Conservation (phyloP, 2,329 filamentous ascomycete species). For the Stylonectria norvegica region DNA sequence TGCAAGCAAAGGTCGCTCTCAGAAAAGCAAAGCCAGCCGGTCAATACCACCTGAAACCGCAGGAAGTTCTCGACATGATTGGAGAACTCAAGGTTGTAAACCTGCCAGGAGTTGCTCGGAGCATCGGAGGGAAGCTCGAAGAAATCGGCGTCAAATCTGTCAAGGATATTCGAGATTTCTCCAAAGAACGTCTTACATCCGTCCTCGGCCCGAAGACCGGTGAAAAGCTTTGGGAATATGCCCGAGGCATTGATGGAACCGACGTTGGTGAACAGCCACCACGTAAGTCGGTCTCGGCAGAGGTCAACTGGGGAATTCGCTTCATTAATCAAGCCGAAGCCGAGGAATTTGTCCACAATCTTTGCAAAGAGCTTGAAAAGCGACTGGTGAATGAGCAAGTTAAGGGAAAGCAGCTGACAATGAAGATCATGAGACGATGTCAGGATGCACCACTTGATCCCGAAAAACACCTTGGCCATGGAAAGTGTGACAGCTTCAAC, state of each 20-base stretch:
- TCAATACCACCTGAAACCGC: conserved; percentile 82
- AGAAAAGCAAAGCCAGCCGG: conserved; percentile 92
- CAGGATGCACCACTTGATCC: conserved; percentile 86
- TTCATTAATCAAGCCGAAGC: conserved; percentile 91
- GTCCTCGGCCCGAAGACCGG: conserved; percentile 88
- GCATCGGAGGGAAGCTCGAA: conserved; percentile 81
- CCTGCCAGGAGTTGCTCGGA: conserved; percentile 88
- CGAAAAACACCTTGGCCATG: conserved; percentile 89
- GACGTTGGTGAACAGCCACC: conserved; percentile 84
- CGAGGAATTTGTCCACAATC: conserved; percentile 81
- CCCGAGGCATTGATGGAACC: conserved; percentile 78
- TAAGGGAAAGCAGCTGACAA: conserved; percentile 80
- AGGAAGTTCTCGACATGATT: conserved; percentile 73
- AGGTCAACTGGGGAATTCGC: conserved; percentile 97
- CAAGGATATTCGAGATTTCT: conserved; percentile 73
- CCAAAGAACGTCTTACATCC: conserved; percentile 70
- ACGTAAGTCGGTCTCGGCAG: conserved; percentile 92
- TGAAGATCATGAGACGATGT: conserved; percentile 91
- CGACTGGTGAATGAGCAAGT: conserved; percentile 79
- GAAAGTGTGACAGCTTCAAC: conserved; percentile 91
- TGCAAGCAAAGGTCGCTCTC: conserved; percentile 87
- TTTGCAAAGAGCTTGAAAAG: conserved; percentile 81
- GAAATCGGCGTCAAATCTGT: conserved; percentile 80
- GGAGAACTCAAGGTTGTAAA: conserved; percentile 74
- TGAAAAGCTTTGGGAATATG: conserved; percentile 84